Percentiles rank a stretch among this genome's conserved stretches.
Evolutionary conservation across 352 stramenopile species (phyloP).

Genomic region (Porosira glacialis): DNA sequence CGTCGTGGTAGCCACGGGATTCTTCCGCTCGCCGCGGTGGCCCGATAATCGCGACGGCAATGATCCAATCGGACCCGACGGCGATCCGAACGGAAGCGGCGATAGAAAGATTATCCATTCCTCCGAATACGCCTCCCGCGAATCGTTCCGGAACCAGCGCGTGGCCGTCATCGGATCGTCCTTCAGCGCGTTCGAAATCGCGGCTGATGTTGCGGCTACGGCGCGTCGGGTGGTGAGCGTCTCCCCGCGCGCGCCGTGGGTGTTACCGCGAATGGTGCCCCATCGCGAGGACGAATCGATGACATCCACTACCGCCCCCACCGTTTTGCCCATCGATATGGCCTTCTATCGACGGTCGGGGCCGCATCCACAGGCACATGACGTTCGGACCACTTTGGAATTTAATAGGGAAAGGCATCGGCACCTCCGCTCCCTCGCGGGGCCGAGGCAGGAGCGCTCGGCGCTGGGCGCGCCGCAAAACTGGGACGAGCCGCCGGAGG

Average conservation of each 20-base stretch:
- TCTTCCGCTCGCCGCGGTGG: constrained; percentile 57
- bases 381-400: constrained; percentile 34
- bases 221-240: constrained; percentile 47
- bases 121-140: constrained; percentile 36
- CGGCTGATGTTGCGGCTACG: constrained; percentile 46
- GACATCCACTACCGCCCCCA: constrained; percentile 12
- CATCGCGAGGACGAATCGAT: constrained; percentile 9
- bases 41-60: constrained; percentile 25
- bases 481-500: constrained; percentile 41
- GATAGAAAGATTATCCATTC: constrained; percentile 51
- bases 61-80: not conserved
- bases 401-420: constrained; percentile 29
- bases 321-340: constrained; percentile 56
- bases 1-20: constrained; percentile 63
- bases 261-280: constrained; percentile 37
- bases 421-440: constrained; percentile 42
- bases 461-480: constrained; percentile 48
- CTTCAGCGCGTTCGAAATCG: constrained; percentile 67
- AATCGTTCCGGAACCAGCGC: constrained; percentile 41
- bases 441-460: constrained; percentile 38
- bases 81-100: constrained; percentile 2
- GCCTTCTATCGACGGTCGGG: constrained; percentile 53
- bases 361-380: constrained; percentile 29
- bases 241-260: constrained; percentile 54
- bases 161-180: constrained; percentile 59